Evolutionary conservation across 2,329 filamentous ascomycete genomes (phyloP).

Genomic region (Pseudocercospora fuligena): DNA sequence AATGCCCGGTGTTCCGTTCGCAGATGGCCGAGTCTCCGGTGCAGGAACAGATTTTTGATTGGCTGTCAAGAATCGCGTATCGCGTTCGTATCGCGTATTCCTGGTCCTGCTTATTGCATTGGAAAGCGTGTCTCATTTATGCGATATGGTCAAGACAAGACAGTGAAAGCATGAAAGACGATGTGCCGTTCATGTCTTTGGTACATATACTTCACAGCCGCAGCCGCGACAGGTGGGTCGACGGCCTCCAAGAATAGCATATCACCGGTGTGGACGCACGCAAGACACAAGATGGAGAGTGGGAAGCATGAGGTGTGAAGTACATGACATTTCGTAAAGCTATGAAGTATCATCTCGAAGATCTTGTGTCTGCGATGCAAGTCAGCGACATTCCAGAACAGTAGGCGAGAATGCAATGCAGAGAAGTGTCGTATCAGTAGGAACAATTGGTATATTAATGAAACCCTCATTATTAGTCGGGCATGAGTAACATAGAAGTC

Average conservation of each 20-base stretch:
- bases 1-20: neutral
- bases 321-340: neutral
- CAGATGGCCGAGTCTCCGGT: neutral
- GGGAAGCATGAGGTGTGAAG: neutral
- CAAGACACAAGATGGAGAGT: neutral
- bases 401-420: neutral
- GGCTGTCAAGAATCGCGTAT: neutral
- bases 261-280: neutral
- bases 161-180: too few relatives aligned
- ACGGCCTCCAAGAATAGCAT: neutral
- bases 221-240: neutral
- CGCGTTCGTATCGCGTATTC: neutral
- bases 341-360: neutral
- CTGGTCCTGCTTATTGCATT: neutral
- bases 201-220: neutral
- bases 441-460: slow-evolving; percentile 37
- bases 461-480: slow-evolving; percentile 31
- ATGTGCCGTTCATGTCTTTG: too few relatives aligned
- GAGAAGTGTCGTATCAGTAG: slow-evolving; percentile 29
- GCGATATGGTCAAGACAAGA: too few relatives aligned
- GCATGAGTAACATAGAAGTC: slow-evolving; percentile 27
- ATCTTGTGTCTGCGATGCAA: neutral
- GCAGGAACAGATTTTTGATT: neutral
- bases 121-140: neutral
- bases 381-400: neutral